Evolutionary conservation across 31 red algal genomes (phyloP).

Genomic region (Odonthalia washingtoniensis): DNA sequence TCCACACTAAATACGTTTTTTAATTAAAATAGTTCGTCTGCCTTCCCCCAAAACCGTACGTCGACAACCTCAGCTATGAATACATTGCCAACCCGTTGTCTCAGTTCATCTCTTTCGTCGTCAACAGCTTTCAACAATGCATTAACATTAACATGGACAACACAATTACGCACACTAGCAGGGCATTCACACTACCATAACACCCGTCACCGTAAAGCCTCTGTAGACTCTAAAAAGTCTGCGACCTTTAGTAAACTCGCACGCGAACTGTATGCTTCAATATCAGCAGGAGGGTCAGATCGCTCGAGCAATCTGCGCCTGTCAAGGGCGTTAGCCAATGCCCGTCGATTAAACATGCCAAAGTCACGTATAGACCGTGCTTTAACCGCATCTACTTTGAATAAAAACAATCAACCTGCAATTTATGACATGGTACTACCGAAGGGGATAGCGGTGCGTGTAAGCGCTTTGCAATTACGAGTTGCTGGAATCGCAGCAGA

Average conservation of each 20-base stretch:
- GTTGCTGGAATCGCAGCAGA: neutral
- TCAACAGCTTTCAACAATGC: too few relatives aligned
- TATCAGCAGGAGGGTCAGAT: neutral
- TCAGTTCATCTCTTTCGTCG: too few relatives aligned
- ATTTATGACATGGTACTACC: neutral
- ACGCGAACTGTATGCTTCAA: slow-evolving; percentile 13
- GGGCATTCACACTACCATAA: slow-evolving; percentile 62
- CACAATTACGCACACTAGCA: too few relatives aligned
- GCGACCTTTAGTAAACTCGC: slow-evolving; percentile 27
- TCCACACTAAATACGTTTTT: too few relatives aligned
- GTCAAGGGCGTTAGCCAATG: neutral
- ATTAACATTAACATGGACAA: too few relatives aligned
- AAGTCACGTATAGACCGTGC: neutral
- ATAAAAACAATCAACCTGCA: neutral
- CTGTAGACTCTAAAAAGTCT: slow-evolving; percentile 43
- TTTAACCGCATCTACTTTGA: neutral
- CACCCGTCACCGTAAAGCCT: slow-evolving; percentile 60
- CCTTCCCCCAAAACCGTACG: too few relatives aligned
- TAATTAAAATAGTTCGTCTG: too few relatives aligned
- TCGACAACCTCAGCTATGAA: too few relatives aligned
- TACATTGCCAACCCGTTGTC: too few relatives aligned
- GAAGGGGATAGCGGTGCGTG: neutral
- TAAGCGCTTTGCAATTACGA: neutral
- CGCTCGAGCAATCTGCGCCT: neutral
- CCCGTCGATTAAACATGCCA: neutral